Conservation (phyloP, 495 filamentous ascomycete species). For the Penicillium egyptiacum region DNA sequence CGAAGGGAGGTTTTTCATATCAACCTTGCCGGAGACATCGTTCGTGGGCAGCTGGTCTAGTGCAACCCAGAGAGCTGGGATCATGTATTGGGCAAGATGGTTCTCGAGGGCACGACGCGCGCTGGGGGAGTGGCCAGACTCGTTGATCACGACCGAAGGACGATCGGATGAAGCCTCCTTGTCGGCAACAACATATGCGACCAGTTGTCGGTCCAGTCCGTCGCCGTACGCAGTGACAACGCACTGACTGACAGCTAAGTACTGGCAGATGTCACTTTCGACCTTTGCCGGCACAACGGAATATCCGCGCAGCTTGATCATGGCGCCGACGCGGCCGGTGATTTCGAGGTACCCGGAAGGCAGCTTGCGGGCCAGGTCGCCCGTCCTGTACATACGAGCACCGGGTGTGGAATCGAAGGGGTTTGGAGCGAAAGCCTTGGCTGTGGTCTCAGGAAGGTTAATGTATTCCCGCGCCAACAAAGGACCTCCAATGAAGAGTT, state of each 20-base stretch:
- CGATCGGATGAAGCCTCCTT: constrained; percentile 52
- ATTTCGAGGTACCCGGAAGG: constrained; percentile 73
- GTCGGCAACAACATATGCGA: constrained; percentile 67
- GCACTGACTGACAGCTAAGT: constrained; percentile 60
- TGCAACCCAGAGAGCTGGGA: constrained; percentile 64
- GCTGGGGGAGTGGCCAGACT: constrained; percentile 57
- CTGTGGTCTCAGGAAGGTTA: constrained; percentile 75
- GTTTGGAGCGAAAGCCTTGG: constrained; percentile 63
- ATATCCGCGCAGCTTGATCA: constrained; percentile 80
- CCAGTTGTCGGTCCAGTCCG: constrained; percentile 61
- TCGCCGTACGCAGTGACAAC: constrained; percentile 63
- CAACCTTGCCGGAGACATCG: constrained; percentile 66
- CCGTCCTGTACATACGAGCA: constrained; percentile 74
- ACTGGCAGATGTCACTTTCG: constrained; percentile 59
- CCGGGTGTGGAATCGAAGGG: constrained; percentile 52
- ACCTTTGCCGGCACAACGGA: constrained; percentile 80
- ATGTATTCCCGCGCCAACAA: constrained; percentile 82
- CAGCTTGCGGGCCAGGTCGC: constrained; percentile 73
- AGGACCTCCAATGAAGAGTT: constrained; percentile 77
- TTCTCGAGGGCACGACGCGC: constrained; percentile 54
- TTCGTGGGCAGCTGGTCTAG: constrained; percentile 61
- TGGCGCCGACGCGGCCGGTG: constrained; percentile 73
- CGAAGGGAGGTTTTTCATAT: constrained; percentile 59
- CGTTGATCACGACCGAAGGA: constrained; percentile 54
- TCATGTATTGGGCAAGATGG: constrained; percentile 70